Base-by-base conservation (phyloP, 2,329 filamentous ascomycete species). In the Macroventuria anomochaeta region DNA sequence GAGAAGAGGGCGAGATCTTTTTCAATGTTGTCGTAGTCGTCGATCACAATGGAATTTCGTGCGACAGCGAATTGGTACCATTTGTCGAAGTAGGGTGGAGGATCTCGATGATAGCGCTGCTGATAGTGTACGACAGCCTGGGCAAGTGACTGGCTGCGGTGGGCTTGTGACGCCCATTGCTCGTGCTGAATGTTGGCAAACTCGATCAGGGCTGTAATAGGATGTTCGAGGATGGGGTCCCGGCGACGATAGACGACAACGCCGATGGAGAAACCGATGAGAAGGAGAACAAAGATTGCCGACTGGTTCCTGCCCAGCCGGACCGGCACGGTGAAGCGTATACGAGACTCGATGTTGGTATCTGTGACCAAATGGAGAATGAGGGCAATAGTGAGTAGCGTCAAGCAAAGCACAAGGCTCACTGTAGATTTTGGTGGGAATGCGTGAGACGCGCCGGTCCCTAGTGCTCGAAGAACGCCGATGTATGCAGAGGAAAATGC, bases 21-120 rank as follows among this genome's bases (percentile, higher is more conserved):
- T 55, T 85, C 71, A 13, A 87, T 85, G 58, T 81, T 82, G 69
- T 86, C 83, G 56, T 81, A 87, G 57, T 85, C 82, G 56, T 87
- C 84, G 41, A 86, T 81, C 7, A 86, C 70, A 4, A 80, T 65
- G 1, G 82, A 82, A 12, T 77, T 80, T 32, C 79, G 78, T 6
- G 70, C 77, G 5, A 73, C 79, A 1, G 85, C 84, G 65, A 80
- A 86, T 31, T 79, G 67, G 61, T 83, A 86, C 85, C 84, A 87
- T 52, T 79, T 73, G 57, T 86, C 81, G 58, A 87, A 87, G 11
- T 80, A 79, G 8, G 84, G 84, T 21, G 85, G 85, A 1, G 85
- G 84, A 55, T 80, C 76, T 46, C 80, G 78, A 2, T 75, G 68
- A 62, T 86, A 85, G 56, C 82, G 78, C 42, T 72, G 68, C 36